Percentiles rank a stretch among this genome's conserved stretches.
Conservation (phyloP, 495 filamentous ascomycete species). For the Penicillium tannophilum region DNA sequence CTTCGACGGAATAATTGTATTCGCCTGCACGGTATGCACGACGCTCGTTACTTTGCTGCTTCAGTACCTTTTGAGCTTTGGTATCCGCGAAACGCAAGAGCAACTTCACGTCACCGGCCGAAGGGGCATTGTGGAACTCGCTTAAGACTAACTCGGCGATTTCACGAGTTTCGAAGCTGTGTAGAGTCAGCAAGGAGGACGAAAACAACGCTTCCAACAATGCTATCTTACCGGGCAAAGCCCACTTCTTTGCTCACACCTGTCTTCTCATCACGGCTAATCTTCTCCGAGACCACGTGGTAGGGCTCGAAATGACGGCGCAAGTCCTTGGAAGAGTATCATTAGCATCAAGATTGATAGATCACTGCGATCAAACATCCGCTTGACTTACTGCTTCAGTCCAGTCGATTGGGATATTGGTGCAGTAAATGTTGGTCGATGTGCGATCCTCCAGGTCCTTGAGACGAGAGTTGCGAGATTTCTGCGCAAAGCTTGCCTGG, state of each 20-base stretch:
- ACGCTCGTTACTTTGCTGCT: slow-evolving; percentile 88
- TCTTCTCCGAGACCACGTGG: slow-evolving; percentile 85
- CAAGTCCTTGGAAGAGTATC: slow-evolving; percentile 36
- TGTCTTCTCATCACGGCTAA: slow-evolving; percentile 78
- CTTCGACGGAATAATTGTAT: slow-evolving; percentile 70
- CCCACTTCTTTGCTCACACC: slow-evolving; percentile 95
- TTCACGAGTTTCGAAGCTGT: slow-evolving; percentile 82
- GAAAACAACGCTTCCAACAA: neutral
- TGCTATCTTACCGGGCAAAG: slow-evolving; percentile 77
- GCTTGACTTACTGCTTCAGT: slow-evolving; percentile 72
- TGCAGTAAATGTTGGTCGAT: slow-evolving; percentile 96
- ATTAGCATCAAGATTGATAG: slow-evolving; percentile 4
- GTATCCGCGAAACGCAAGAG: slow-evolving; percentile 97
- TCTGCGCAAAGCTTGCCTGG: slow-evolving; percentile 96
- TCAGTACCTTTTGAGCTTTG: slow-evolving; percentile 91
- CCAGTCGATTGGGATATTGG: slow-evolving; percentile 87
- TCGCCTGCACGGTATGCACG: slow-evolving; percentile 93
- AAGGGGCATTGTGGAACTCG: slow-evolving; percentile 71
- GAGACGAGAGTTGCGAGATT: slow-evolving; percentile 94
- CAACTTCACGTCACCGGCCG: slow-evolving; percentile 72
- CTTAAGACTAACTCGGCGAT: slow-evolving; percentile 83
- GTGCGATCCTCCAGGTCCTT: slow-evolving; percentile 83
- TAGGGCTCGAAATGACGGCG: slow-evolving; percentile 68
- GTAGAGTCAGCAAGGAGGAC: slow-evolving; percentile 3
- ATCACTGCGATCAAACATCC: neutral